Evolutionary conservation across 2,329 filamentous ascomycete genomes (phyloP), one percentile per base, ranked within the genome.

Genomic region (Scytalidium lignicola): DNA sequence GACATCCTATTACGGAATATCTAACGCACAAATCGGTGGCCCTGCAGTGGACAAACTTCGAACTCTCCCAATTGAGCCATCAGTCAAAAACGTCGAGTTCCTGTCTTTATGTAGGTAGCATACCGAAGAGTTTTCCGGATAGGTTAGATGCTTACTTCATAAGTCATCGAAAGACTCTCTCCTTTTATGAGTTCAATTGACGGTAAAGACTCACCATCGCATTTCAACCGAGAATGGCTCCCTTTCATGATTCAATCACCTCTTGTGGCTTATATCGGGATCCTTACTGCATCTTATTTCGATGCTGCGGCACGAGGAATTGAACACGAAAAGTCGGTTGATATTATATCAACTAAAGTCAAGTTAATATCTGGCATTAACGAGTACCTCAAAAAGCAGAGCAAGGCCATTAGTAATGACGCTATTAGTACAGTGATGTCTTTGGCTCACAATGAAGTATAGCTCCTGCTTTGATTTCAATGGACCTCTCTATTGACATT

Each of bases 1-100:
- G 18, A 26, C 39, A 46, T 19, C 51, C 13, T 17, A 52, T 18
- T 29, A 41, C 40, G 46, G 19, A 22, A 23, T 43, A 12, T 19
- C 41, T 2, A 43, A 44, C 13, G 41, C 43, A 17, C 48, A 46
- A 13, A 32, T 52, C 21, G 51, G 51, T 4, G 48, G 49, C 40
- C 45, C 47, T 22, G 48, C 29, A 53, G 51, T 37, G 48, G 57
- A 47, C 67, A 74, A 62, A 70, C 70, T 66, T 73, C 73, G 51
- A 64, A 52, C 51, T 3, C 50, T 64, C 41, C 57, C 58, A 15
- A 56, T 64, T 26, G 57, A 58, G 6, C 17, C 55, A 9, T 55
- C 58, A 1, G 49, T 47, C 15, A 51, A 55, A 2, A 60, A 63
- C 39, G 51, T 55, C 3, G 56, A 64, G 46, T 51, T 64, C 19